Evolutionary conservation across 805 yeast species (phyloP).

Genomic region (Starmerella gropengiesseri): DNA sequence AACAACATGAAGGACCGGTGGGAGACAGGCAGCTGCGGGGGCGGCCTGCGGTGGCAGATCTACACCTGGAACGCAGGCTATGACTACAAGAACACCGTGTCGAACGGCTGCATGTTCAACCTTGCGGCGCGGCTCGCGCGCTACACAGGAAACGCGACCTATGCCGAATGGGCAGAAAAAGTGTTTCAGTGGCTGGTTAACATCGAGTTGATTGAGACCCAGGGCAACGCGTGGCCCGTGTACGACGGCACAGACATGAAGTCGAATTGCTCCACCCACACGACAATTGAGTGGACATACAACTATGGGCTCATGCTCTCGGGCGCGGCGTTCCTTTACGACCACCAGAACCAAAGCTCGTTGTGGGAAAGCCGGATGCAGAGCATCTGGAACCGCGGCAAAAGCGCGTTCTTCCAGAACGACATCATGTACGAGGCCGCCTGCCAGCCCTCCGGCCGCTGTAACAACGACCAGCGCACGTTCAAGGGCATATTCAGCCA

Average conservation of each 20-base stretch:
- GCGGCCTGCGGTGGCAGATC: slow-evolving; percentile 89
- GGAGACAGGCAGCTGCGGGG: slow-evolving; percentile 54
- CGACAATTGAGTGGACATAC: slow-evolving; percentile 59
- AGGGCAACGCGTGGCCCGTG: slow-evolving; percentile 32
- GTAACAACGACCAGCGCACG: slow-evolving; percentile 66
- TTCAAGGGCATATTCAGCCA: slow-evolving; percentile 62
- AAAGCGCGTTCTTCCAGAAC: slow-evolving; percentile 39
- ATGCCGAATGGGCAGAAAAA: slow-evolving; percentile 59
- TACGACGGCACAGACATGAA: slow-evolving; percentile 58
- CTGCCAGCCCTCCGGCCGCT: slow-evolving; percentile 43
- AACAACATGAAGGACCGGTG: slow-evolving; percentile 75
- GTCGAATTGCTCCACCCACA: slow-evolving; percentile 39
- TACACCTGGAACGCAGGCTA: slow-evolving; percentile 82
- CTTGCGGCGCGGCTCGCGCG: slow-evolving; percentile 75
- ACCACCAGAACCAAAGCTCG: slow-evolving; percentile 44
- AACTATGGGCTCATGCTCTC: slow-evolving; percentile 59
- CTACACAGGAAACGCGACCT: slow-evolving; percentile 59
- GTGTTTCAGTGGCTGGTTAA: slow-evolving; percentile 68
- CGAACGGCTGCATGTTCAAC: slow-evolving; percentile 75
- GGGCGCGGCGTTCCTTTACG: slow-evolving; percentile 59
- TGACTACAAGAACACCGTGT: slow-evolving; percentile 74
- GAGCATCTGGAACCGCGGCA: slow-evolving; percentile 38
- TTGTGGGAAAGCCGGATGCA: slow-evolving; percentile 49
- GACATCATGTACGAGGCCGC: slow-evolving; percentile 59
- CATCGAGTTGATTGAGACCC: slow-evolving; percentile 33